Evolutionary conservation across 2,329 filamentous ascomycete species (phyloP).

Genomic region (Sclerotiophoma versabilis): DNA sequence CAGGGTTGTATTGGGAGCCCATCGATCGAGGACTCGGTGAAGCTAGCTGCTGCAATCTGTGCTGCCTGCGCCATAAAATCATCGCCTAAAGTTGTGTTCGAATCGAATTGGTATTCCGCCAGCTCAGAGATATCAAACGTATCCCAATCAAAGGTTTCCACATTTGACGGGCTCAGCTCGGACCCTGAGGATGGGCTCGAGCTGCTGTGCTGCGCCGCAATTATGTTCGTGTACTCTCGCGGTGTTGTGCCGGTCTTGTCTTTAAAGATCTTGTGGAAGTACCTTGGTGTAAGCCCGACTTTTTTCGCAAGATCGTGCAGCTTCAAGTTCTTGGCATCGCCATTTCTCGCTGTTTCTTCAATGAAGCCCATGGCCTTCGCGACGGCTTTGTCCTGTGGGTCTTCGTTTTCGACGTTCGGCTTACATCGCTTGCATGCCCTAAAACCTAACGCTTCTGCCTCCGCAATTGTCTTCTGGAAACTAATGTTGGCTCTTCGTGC

Average conservation of each 20-base stretch:
- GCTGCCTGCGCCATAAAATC: conserved; percentile 15
- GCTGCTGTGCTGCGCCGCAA: conserved; percentile 19
- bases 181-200: conserved; percentile 9
- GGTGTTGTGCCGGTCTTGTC: conserved; percentile 62
- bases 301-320: conserved; percentile 59
- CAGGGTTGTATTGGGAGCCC: conserved; percentile 7
- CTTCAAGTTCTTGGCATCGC: conserved; percentile 36
- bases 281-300: conserved; percentile 63
- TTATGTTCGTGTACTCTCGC: conserved; percentile 49
- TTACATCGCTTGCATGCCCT: conserved; percentile 66
- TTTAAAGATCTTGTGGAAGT: conserved; percentile 67
- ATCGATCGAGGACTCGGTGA: conserved; percentile 11
- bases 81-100: conserved; percentile 11
- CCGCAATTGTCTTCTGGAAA: conserved; percentile 58
- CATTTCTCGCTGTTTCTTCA: conserved; percentile 30
- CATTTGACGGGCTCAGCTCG: conserved; percentile 5
- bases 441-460: conserved; percentile 60
- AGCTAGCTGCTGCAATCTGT: conserved; percentile 17
- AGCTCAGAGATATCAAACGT: conserved; percentile 39
- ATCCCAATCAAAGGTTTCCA: conserved; percentile 25
- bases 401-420: conserved; percentile 50
- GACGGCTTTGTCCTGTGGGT: conserved; percentile 57
- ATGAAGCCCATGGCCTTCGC: conserved; percentile 47
- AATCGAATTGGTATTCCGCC: conserved; percentile 30
- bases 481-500: conserved; percentile 63